Base-by-base conservation (phyloP, 345 rosid species). In the Cardamine occulta region DNA sequence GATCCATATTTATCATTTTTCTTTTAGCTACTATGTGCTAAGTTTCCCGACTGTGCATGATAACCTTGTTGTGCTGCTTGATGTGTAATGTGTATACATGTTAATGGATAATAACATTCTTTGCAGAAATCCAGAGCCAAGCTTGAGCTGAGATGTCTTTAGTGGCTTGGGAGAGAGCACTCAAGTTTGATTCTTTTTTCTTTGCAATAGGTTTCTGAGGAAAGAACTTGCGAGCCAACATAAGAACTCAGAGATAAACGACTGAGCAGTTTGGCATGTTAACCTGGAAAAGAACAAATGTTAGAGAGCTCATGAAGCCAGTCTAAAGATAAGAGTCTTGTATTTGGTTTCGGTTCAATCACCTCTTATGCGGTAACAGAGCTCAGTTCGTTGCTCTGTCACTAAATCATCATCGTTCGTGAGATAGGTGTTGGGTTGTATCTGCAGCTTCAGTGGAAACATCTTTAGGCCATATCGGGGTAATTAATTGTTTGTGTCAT, bases 51-150 rank as follows among this genome's bases (percentile, higher is more conserved):
- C 60, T 35, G 51, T n/a, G 45, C 12, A 47, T 48, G 7, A 47
- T n/a, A 40, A 60, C 15, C 58, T 39, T 23, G 42, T 68, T 53
- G 26, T 42, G 54, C 56, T 40, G 60, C 12, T 57, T 68, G 63
- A 7, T 53, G 37, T 21, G 8, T 21, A 8, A 47, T 53, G 8
- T 74, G 29, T 26, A 29, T 53, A 34, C 63, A 29, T 40, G 70
- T 61, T 68, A 76, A 53, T 62, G 64, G 9, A 49, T 28, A 61
- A 5, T 6, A 59, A 15, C 69, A 53, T 76, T 69, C 75, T 62
- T 69, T 69, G 80, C 80, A 63, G 80, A 75, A 35, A 28, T 18
- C 45, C 34, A 67, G 61, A 59, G 45, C 32, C 73, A 74, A 58
- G 44, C 61, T 74, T 48, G 60, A 58, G 72, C 59, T 64, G 51